Conservation (phyloP, 2,329 filamentous ascomycete species). For the Aspergillus caelatus region DNA sequence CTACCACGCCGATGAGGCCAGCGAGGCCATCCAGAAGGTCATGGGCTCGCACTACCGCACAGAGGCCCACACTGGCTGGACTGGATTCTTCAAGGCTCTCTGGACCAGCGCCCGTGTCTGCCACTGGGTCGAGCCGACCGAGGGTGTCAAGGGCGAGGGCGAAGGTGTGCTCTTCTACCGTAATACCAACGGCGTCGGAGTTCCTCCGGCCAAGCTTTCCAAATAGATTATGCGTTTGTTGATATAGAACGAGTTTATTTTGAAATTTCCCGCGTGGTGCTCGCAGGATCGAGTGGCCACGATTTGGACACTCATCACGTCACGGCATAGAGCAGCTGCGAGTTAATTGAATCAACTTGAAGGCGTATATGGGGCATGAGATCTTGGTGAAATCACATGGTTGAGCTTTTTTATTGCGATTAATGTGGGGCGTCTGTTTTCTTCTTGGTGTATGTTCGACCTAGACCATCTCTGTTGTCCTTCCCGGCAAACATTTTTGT, state of each 20-base stretch:
- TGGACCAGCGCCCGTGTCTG: slow-evolving; percentile 83
- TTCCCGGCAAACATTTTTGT: neutral
- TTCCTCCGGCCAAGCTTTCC: slow-evolving; percentile 53
- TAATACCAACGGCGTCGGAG: slow-evolving; percentile 86
- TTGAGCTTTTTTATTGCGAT: neutral
- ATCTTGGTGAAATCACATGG: slow-evolving; percentile 16
- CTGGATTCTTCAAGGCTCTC: slow-evolving; percentile 82
- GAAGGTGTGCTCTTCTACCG: slow-evolving; percentile 92
- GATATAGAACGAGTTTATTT: slow-evolving; percentile 21
- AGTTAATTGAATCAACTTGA: slow-evolving; percentile 3
- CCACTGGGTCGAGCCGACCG: slow-evolving; percentile 96
- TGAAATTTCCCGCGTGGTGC: slow-evolving; percentile 18
- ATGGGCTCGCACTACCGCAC: slow-evolving; percentile 96
- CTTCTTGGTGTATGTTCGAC: neutral
- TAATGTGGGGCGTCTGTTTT: neutral
- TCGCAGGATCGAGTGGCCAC: slow-evolving; percentile 31
- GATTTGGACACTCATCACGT: slow-evolving; percentile 12
- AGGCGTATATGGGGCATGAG: slow-evolving; percentile 10
- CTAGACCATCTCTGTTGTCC: slow-evolving; percentile 2
- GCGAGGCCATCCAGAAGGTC: slow-evolving; percentile 88
- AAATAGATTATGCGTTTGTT: slow-evolving; percentile 25
- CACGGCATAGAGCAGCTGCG: slow-evolving; percentile 12
- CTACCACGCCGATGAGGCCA: slow-evolving; percentile 93
- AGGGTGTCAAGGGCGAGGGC: slow-evolving; percentile 75
- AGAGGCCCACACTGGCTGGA: slow-evolving; percentile 72